Conservation (phyloP, 2,329 filamentous ascomycete species). For the Pestalotiopsis fici region DNA sequence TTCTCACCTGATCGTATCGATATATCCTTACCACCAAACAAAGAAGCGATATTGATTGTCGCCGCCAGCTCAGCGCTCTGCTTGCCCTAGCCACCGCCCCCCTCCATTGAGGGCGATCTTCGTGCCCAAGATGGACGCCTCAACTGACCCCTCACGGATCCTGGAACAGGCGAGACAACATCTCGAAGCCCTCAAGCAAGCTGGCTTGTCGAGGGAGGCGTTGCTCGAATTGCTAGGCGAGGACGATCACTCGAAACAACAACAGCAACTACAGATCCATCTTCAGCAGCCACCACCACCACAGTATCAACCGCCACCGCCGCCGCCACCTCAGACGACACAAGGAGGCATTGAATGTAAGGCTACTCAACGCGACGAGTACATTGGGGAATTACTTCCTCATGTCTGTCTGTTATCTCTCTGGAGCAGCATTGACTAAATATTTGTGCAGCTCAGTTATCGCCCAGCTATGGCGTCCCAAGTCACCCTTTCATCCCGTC, state of each 20-base stretch:
- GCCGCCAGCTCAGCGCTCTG: background rate
- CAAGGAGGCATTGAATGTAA: constrained; percentile 21
- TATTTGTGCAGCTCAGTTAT: constrained; percentile 11
- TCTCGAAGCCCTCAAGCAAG: constrained; percentile 32
- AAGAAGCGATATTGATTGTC: background rate
- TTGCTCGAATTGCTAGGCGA: constrained; percentile 29
- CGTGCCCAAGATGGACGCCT: constrained; percentile 2
- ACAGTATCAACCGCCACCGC: constrained; percentile 13
- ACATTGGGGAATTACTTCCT: background rate
- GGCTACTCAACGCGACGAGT: background rate
- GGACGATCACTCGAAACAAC: constrained; percentile 14
- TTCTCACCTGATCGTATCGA: constrained; percentile 2
- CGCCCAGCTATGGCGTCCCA: constrained; percentile 20
- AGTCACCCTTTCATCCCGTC: constrained; percentile 24
- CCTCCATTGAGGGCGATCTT: constrained; percentile 2
- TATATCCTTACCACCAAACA: background rate
- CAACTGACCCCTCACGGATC: constrained; percentile 27
- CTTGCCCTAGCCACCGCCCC: constrained; percentile 1
- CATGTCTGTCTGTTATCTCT: background rate
- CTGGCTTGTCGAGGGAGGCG: constrained; percentile 30
- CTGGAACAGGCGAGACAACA: constrained; percentile 31
- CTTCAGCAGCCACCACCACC: constrained; percentile 10
- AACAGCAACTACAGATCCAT: constrained; percentile 10
- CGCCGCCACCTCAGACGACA: constrained; percentile 14
- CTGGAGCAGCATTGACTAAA: background rate